A percentile compares a stretch with the other conserved stretches of the same genome.
phyloP scores from a whole-genome alignment of 345 rosid species.

The Cardamine resedifolia region DNA sequence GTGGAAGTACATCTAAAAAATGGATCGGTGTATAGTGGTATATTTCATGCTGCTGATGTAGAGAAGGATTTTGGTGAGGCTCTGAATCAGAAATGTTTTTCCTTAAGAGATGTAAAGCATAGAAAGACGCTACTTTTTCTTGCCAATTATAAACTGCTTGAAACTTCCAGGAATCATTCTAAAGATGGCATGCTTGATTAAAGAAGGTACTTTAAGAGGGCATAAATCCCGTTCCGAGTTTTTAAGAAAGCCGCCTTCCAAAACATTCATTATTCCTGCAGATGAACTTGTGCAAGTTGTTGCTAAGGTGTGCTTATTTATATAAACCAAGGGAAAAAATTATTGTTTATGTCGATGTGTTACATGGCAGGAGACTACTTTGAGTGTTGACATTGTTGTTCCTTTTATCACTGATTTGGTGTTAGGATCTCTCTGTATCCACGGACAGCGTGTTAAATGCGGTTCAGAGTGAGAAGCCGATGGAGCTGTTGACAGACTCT shows the following conservation, averaged over 20 bases:
- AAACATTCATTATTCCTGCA: slow-evolving; percentile 67
- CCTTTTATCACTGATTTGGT: slow-evolving; percentile 20
- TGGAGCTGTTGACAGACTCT: slow-evolving; percentile 79
- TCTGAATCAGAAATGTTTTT: slow-evolving; percentile 26
- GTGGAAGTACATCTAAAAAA: slow-evolving; percentile 90
- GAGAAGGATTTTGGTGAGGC: slow-evolving; percentile 79
- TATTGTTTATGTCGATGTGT: slow-evolving; percentile 20
- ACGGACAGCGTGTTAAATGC: slow-evolving; percentile 56
- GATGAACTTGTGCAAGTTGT: slow-evolving; percentile 88
- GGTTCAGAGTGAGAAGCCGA: slow-evolving; percentile 52
- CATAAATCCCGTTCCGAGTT: slow-evolving; percentile 54
- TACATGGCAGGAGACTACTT: slow-evolving; percentile 27
- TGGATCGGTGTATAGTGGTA: slow-evolving; percentile 85
- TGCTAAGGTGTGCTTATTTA: slow-evolving; percentile 69
- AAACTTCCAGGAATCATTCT: slow-evolving; percentile 68
- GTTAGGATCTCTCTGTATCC: slow-evolving; percentile 76
- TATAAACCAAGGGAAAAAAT: neutral
- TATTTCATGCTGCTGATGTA: slow-evolving; percentile 70
- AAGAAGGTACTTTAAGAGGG: slow-evolving; percentile 58
- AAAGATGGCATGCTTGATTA: slow-evolving; percentile 83
- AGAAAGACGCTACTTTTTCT: slow-evolving; percentile 14
- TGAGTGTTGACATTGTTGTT: slow-evolving; percentile 18
- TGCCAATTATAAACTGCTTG: slow-evolving; percentile 10
- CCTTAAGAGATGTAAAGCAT: slow-evolving; percentile 12
- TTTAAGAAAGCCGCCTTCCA: slow-evolving; percentile 66